phyloP scores from a whole-genome alignment of 2,329 filamentous ascomycete genomes.

The Aspergillus awamori region DNA sequence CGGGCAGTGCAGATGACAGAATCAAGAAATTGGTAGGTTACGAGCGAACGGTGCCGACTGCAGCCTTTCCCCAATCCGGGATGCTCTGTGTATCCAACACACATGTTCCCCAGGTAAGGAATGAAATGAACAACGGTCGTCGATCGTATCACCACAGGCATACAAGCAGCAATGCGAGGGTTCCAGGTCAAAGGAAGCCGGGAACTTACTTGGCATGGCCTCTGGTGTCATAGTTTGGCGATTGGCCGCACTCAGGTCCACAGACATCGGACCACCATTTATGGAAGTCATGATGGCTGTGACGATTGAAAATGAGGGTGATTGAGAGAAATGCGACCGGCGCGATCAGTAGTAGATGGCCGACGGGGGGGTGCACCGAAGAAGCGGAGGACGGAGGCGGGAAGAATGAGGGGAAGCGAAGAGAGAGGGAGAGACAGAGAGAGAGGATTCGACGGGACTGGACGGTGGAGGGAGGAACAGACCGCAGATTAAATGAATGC shows the following conservation, averaged over 20 bases:
- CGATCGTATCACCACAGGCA: background rate
- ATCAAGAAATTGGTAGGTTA: background rate
- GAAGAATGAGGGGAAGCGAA: slow-evolving; percentile 1
- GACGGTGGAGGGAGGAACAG: background rate
- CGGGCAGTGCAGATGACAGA: background rate
- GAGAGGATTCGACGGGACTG: background rate
- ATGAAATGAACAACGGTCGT: too few relatives aligned
- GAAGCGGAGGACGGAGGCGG: background rate
- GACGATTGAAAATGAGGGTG: background rate
- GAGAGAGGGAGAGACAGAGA: background rate
- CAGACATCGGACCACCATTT: slow-evolving; percentile 31
- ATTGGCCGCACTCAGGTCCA: slow-evolving; percentile 27
- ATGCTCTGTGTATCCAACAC: background rate
- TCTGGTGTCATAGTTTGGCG: slow-evolving; percentile 19
- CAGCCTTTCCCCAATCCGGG: background rate
- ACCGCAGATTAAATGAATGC: slow-evolving; percentile 7
- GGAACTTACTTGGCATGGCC: slow-evolving; percentile 21
- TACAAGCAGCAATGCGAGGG: background rate
- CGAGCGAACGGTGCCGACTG: background rate
- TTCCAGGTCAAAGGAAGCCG: background rate
- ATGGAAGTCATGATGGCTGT: slow-evolving; percentile 29
- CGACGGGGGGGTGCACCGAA: background rate
- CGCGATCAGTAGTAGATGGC: slow-evolving; percentile 11
- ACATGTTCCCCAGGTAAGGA: background rate
- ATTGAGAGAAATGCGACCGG: slow-evolving; percentile 24